phyloP scores from a whole-genome alignment of 345 rosid species.

The Eucalyptus erythrocorys region DNA sequence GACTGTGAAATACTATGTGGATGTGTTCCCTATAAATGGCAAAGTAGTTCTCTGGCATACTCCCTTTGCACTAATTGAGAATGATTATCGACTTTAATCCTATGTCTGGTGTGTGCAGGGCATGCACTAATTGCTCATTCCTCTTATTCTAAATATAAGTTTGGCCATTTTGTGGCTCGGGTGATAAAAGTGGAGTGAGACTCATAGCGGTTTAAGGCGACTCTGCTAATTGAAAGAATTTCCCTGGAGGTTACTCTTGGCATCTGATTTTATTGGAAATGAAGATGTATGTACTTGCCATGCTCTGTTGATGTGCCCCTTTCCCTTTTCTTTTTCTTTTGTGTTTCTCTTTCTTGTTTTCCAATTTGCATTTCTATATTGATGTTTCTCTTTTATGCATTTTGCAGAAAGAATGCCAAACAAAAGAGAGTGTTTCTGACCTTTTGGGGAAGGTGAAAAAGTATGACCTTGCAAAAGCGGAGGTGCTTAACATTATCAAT shows the following conservation, averaged over 20 bases:
- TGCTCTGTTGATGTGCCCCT: background rate
- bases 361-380: background rate
- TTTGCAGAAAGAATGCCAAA: conserved; percentile 52
- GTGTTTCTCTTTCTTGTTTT: background rate
- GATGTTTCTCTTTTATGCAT: background rate
- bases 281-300: background rate
- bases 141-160: background rate
- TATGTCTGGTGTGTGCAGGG: background rate
- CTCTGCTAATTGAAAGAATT: background rate
- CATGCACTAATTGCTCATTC: background rate
- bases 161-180: background rate
- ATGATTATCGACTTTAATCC: background rate
- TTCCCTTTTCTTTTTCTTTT: background rate
- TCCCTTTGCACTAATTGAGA: background rate
- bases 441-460: conserved; percentile 42
- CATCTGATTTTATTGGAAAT: background rate
- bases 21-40: no score
- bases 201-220: background rate
- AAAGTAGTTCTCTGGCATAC: background rate
- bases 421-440: conserved; percentile 35
- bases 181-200: background rate
- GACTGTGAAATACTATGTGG: no score
- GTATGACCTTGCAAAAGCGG: conserved; percentile 65
- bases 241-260: background rate
- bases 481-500: conserved; percentile 65